phyloP scores from a whole-genome alignment of 176 grass and related monocot genomes.

The Puya raimondii region DNA sequence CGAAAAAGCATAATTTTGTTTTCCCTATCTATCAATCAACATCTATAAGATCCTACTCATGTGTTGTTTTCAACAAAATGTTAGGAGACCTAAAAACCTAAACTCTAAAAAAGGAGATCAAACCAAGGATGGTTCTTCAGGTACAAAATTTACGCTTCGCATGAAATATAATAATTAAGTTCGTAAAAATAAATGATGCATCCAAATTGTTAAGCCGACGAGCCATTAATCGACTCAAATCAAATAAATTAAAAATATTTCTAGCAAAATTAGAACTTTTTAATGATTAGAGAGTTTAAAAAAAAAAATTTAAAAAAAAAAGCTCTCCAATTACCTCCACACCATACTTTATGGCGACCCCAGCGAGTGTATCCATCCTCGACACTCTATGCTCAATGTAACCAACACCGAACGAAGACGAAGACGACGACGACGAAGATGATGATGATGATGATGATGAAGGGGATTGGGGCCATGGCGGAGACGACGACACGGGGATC shows the following conservation, averaged over 20 bases:
- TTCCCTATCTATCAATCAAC: too few species aligned
- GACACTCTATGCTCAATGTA: conserved; percentile 63
- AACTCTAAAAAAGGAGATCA: too few species aligned
- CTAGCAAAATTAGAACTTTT: neutral
- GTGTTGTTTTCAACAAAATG: too few species aligned
- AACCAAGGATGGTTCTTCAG: too few species aligned
- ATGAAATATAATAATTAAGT: too few species aligned
- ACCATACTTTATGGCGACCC: conserved; percentile 89
- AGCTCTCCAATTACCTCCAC: conserved; percentile 44
- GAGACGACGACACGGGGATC: neutral
- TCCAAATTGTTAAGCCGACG: too few species aligned
- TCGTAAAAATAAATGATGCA: too few species aligned
- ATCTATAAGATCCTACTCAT: too few species aligned
- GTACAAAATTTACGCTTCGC: too few species aligned
- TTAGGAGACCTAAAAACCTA: too few species aligned
- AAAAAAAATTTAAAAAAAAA: neutral
- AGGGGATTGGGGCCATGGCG: neutral
- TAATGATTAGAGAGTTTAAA: neutral
- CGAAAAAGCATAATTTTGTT: too few species aligned
- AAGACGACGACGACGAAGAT: conserved; percentile 32
- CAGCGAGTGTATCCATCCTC: conserved; percentile 76
- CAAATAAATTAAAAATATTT: neutral
- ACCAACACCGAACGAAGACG: conserved; percentile 20
- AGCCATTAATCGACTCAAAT: neutral
- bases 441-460: neutral